Evolutionary conservation across 805 yeast genomes (phyloP).

Genomic region (Groenewaldozyma salmanticensis): DNA sequence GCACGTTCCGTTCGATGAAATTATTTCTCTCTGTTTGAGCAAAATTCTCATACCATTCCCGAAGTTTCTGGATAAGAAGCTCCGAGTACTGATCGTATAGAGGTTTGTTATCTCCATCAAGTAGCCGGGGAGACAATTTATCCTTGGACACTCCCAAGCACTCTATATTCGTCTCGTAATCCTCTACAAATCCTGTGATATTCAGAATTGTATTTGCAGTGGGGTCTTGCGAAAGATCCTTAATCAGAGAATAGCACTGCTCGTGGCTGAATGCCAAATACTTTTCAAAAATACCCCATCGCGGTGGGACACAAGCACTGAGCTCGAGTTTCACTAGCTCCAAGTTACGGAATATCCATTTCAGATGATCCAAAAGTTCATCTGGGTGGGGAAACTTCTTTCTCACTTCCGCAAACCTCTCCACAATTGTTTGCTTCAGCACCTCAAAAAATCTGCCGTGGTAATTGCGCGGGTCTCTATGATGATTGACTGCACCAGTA

Average conservation of each 20-base stretch:
- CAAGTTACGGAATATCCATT: conserved; percentile 80
- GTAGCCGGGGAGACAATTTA: conserved; percentile 47
- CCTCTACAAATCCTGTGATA: conserved; percentile 69
- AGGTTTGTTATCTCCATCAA: conserved; percentile 58
- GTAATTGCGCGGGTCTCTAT: conserved; percentile 44
- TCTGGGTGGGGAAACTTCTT: conserved; percentile 40
- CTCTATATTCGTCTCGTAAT: conserved; percentile 46
- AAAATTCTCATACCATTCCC: conserved; percentile 74
- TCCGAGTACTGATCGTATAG: conserved; percentile 71
- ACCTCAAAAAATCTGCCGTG: conserved; percentile 49
- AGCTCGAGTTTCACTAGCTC: conserved; percentile 53
- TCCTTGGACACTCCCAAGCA: conserved; percentile 34
- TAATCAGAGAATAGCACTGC: conserved; percentile 54
- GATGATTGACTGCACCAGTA: conserved; percentile 4
- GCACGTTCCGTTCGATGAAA: conserved; percentile 53
- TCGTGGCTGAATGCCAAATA: conserved; percentile 59
- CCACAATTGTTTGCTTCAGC: conserved; percentile 49
- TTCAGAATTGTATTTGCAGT: conserved; percentile 66
- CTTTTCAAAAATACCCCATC: conserved; percentile 63
- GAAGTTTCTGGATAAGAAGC: conserved; percentile 62
- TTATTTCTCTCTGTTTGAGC: conserved; percentile 54
- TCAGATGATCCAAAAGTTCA: conserved; percentile 57
- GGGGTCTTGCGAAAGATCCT: conserved; percentile 56
- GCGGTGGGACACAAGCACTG: conserved; percentile 49
- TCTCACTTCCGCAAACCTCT: conserved; percentile 58